Conservation (phyloP, 2,329 filamentous ascomycete species). For the Pestalotiopsis sp. region DNA sequence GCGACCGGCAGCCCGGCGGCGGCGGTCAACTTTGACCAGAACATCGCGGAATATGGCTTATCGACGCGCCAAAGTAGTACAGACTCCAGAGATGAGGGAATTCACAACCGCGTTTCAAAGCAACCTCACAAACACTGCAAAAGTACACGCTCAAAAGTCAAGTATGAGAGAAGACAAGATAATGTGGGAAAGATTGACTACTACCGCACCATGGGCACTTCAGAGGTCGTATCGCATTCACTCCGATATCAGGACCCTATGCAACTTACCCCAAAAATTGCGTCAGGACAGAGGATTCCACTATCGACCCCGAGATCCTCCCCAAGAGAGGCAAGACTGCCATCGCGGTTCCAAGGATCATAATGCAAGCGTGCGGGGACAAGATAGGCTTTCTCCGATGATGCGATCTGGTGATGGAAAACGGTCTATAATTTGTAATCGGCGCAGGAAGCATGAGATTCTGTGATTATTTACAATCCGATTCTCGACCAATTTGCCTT, state of each 20-base stretch:
- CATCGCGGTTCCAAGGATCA: background rate
- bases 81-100: background rate
- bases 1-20: conserved; percentile 16
- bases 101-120: background rate
- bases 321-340: background rate
- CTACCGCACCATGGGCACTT: background rate
- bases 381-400: background rate
- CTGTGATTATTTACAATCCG: too few relatives aligned
- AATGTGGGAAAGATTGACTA: background rate
- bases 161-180: background rate
- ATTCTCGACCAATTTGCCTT: too few relatives aligned
- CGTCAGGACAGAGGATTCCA: background rate
- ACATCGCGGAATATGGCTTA: background rate
- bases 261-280: conserved; percentile 6
- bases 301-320: background rate
- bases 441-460: background rate
- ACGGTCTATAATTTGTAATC: background rate
- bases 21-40: conserved; percentile 19
- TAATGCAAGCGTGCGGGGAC: background rate
- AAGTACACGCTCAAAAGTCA: background rate
- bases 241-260: background rate
- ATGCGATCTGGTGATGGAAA: background rate
- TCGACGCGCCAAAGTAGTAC: background rate
- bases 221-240: background rate
- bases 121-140: background rate